Evolutionary conservation across 257 asterid species (phyloP).

Genomic region (Solanum habrochaites): DNA sequence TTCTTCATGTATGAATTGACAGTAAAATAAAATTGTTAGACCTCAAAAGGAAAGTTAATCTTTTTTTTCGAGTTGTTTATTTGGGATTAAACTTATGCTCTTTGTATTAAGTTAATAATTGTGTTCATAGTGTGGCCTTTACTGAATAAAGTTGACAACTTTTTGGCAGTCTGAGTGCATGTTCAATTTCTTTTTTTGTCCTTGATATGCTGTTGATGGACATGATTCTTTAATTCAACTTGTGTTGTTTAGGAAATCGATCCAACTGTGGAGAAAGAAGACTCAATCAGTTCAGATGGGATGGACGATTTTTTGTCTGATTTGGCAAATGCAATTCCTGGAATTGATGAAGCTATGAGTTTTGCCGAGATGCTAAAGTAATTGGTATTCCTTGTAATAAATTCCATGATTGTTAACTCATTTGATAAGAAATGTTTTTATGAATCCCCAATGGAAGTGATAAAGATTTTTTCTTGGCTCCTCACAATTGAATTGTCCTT

Average conservation of each 20-base stretch:
- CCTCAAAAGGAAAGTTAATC: not conserved
- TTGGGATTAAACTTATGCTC: not conserved
- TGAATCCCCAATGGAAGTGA: not conserved
- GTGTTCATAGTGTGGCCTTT: not conserved
- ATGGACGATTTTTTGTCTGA: slow-evolving; percentile 83
- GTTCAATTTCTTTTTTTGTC: not conserved
- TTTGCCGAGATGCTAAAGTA: slow-evolving; percentile 98
- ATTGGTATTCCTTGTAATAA: slow-evolving; percentile 4
- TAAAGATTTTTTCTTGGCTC: not conserved
- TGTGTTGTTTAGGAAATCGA: slow-evolving; percentile 64
- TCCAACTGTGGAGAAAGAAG: slow-evolving; percentile 82
- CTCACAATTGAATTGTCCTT: not conserved
- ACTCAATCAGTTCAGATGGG: slow-evolving; percentile 34
- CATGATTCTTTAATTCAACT: not conserved
- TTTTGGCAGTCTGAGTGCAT: not conserved
- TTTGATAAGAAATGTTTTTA: not conserved
- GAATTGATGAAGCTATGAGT: slow-evolving; percentile 98
- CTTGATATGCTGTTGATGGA: not conserved
- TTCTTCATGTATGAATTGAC: not conserved
- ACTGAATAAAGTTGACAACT: not conserved
- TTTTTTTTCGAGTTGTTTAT: not conserved
- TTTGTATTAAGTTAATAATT: not conserved
- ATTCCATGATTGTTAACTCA: not conserved
- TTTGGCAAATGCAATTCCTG: slow-evolving; percentile 86
- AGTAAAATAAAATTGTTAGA: not conserved